These are phyloP conservation scores for Ajuga chamaepitys DNA, from an alignment of 257 asterid genomes.

Conservation along the genomic window DNA sequence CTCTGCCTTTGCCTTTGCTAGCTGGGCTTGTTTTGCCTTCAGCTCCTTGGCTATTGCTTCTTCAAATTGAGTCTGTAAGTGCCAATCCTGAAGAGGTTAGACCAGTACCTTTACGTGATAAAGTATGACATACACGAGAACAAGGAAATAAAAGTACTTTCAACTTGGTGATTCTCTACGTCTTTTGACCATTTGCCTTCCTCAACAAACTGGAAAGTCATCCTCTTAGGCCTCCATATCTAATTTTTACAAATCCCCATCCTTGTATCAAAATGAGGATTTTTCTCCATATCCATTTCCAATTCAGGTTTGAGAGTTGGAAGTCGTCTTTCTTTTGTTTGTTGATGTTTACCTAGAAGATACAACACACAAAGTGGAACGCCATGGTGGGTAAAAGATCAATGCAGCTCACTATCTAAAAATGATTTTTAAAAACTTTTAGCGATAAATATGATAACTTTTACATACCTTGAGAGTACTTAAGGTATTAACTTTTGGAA, in stretches of 20 bases:
- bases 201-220: slow-evolving; percentile 85
- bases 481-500: slow-evolving; percentile 63
- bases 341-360: slow-evolving; percentile 81
- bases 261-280: slow-evolving; percentile 82
- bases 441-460: not conserved
- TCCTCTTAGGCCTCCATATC: slow-evolving; percentile 83
- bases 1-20: slow-evolving; percentile 88
- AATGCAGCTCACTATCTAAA: not conserved
- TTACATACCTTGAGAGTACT: slow-evolving; percentile 84
- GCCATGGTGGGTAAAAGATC: not conserved
- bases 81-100: slow-evolving; percentile 7
- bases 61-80: slow-evolving; percentile 78
- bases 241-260: slow-evolving; percentile 84
- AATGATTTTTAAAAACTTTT: not conserved
- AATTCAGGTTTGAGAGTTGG: slow-evolving; percentile 94
- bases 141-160: slow-evolving; percentile 42
- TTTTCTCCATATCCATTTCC: slow-evolving; percentile 76
- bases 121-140: not conserved
- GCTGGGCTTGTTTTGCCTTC: slow-evolving; percentile 83
- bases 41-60: slow-evolving; percentile 93
- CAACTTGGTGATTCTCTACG: slow-evolving; percentile 69
- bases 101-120: not conserved
- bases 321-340: slow-evolving; percentile 92
- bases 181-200: slow-evolving; percentile 99
- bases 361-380: not conserved